phyloP scores from a whole-genome alignment of 768 basidiomycete species.

The Russula lepida region DNA sequence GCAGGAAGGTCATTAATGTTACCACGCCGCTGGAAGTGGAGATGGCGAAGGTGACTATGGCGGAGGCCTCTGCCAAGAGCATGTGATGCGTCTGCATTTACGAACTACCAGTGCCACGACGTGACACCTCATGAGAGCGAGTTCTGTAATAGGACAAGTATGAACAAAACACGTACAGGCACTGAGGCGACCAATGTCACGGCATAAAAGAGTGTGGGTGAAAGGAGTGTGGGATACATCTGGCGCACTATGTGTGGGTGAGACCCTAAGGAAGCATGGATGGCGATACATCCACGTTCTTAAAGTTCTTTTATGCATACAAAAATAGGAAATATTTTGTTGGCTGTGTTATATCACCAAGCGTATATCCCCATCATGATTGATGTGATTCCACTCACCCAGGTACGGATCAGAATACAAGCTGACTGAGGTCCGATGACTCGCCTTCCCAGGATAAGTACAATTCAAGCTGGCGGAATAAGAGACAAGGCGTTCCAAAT shows the following conservation, averaged over 20 bases:
- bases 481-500: not conserved
- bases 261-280: not conserved
- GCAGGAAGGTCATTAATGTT: slow-evolving; percentile 35
- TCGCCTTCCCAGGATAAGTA: not conserved
- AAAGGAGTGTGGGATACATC: slow-evolving; percentile 4
- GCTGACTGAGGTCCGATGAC: not conserved
- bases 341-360: not conserved
- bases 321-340: not conserved
- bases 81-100: not conserved
- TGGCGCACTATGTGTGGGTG: not conserved
- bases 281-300: not conserved
- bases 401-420: not conserved
- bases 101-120: not conserved
- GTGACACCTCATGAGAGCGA: not conserved
- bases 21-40: not conserved
- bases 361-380: not conserved
- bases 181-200: not conserved
- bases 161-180: not conserved
- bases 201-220: not conserved
- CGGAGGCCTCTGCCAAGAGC: not conserved
- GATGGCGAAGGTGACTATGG: not conserved
- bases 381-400: not conserved
- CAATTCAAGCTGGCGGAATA: not conserved
- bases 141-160: not conserved
- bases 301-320: not conserved